phyloP scores from a whole-genome alignment of 257 asterid genomes.

The Salvia splendens region DNA sequence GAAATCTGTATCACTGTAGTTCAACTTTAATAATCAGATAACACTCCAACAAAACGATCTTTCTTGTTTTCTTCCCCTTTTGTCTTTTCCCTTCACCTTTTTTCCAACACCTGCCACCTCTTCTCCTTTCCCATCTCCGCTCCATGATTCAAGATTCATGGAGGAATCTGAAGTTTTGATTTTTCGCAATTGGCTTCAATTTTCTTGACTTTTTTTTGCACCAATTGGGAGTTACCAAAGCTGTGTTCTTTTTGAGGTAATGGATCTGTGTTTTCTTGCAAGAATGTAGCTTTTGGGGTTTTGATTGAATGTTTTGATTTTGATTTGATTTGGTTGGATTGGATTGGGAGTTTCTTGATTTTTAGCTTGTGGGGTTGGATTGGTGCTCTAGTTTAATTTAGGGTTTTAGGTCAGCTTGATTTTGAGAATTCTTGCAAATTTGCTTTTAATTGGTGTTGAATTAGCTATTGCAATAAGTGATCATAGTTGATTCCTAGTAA shows the following conservation, averaged over 20 bases:
- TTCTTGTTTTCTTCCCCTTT: constrained; percentile 26
- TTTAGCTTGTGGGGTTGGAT: constrained; percentile 24
- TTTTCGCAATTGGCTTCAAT: constrained; percentile 22
- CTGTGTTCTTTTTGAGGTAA: constrained; percentile 33
- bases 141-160: constrained; percentile 40
- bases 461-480: constrained; percentile 8
- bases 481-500: constrained; percentile 12
- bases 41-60: constrained; percentile 5
- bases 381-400: constrained; percentile 16
- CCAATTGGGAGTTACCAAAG: constrained; percentile 21
- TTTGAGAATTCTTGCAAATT: constrained; percentile 23
- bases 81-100: background rate
- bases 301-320: constrained; percentile 21
- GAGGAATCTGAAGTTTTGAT: constrained; percentile 28
- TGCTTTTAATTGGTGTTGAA: constrained; percentile 25
- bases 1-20: background rate
- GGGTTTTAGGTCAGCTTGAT: background rate
- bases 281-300: background rate
- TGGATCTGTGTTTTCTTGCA: constrained; percentile 29
- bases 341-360: constrained; percentile 22
- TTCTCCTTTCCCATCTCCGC: constrained; percentile 30
- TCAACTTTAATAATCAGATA: background rate
- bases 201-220: constrained; percentile 27
- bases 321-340: constrained; percentile 9
- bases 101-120: constrained; percentile 29